Evolutionary conservation across 352 stramenopile genomes (phyloP).

Genomic region (Peronospora farinosa): DNA sequence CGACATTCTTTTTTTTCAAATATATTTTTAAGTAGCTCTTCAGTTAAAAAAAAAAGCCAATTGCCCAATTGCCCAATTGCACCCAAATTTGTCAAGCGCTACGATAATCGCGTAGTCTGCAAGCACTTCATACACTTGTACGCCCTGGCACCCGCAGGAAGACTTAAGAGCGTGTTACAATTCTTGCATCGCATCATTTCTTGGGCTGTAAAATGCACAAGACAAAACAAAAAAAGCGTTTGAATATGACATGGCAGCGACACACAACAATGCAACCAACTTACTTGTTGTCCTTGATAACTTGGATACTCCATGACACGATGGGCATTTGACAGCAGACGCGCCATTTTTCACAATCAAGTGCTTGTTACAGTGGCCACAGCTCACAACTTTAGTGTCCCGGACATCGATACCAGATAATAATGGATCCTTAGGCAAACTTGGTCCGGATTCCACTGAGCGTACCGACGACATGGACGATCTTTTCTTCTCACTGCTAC

Average conservation of each 20-base stretch:
- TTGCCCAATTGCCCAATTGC: constrained; percentile 2
- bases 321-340: constrained; percentile 74
- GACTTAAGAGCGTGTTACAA: constrained; percentile 78
- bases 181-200: constrained; percentile 86
- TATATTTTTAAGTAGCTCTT: no score
- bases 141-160: constrained; percentile 67
- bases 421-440: constrained; percentile 24
- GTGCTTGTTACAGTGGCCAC: constrained; percentile 78
- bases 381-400: constrained; percentile 82
- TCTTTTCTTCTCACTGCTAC: constrained; percentile 25
- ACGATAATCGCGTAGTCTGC: constrained; percentile 73
- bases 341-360: constrained; percentile 75
- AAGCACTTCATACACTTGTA: constrained; percentile 89
- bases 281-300: constrained; percentile 77
- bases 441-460: constrained; percentile 33
- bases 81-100: constrained; percentile 18
- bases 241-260: constrained; percentile 9
- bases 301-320: constrained; percentile 77
- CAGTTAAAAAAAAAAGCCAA: no score
- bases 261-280: constrained; percentile 15
- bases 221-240: constrained; percentile 6
- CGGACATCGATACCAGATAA: constrained; percentile 52
- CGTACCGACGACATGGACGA: constrained; percentile 24
- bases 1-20: no score
- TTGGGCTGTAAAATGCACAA: constrained; percentile 44